These are phyloP conservation scores for Beauveria rudraprayagi DNA, from an alignment of 2,329 filamentous ascomycete species.

Conservation along the genomic window DNA sequence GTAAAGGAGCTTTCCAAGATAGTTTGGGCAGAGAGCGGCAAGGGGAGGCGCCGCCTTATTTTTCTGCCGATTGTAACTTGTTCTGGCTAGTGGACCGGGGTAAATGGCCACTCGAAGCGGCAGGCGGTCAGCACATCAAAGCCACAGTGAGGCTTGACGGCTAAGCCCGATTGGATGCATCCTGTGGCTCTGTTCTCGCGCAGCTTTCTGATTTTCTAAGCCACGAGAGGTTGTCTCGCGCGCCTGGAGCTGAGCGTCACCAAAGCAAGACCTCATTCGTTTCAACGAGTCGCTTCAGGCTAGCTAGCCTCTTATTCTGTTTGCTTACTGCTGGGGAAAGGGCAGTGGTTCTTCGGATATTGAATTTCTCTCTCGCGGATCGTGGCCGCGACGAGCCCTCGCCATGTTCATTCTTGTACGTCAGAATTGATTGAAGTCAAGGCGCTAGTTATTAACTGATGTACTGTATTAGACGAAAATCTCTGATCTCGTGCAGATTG, in stretches of 20 bases:
- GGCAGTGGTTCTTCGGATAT: background rate
- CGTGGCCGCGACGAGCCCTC: background rate
- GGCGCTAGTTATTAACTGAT: background rate
- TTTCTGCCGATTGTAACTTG: background rate
- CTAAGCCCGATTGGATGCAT: background rate
- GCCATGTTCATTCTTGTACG: constrained; percentile 45
- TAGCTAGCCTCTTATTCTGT: background rate
- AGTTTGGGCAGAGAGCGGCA: too few species aligned
- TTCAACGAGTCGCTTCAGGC: background rate
- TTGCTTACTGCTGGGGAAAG: too few species aligned
- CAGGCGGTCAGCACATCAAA: background rate
- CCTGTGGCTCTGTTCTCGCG: background rate
- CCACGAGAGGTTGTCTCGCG: background rate
- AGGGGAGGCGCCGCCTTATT: background rate
- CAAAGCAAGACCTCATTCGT: background rate
- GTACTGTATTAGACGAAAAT: constrained; percentile 66
- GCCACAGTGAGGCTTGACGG: constrained; percentile 2
- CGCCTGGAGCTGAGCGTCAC: background rate
- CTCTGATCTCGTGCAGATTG: constrained; percentile 88
- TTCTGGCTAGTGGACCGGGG: background rate
- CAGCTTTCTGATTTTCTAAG: constrained; percentile 8
- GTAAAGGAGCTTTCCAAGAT: background rate
- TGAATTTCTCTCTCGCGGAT: background rate
- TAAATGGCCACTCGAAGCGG: background rate
- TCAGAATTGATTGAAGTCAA: background rate